Conservation (phyloP, 2,329 filamentous ascomycete species). For the Amauroascus niger region DNA sequence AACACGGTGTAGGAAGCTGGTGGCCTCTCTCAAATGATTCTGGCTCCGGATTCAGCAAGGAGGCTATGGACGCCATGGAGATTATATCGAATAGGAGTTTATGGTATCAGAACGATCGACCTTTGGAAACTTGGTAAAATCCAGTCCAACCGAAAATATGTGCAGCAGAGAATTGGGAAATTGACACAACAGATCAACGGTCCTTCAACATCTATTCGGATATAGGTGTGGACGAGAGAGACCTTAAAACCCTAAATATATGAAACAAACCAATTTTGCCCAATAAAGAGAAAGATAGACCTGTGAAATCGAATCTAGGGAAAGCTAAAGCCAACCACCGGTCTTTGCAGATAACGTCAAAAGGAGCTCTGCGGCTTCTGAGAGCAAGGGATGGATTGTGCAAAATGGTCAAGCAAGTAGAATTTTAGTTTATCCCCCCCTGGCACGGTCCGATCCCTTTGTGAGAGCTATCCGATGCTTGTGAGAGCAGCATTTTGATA, state of each 20-base stretch:
- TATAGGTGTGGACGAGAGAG: constrained; percentile 13
- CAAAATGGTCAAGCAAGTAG: not conserved
- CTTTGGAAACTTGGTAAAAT: not conserved
- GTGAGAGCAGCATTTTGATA: not conserved
- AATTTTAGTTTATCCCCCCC: not conserved
- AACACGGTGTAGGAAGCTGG: constrained; percentile 31
- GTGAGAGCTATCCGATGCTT: constrained; percentile 14
- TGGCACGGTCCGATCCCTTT: constrained; percentile 12
- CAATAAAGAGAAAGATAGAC: constrained; percentile 12
- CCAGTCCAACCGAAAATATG: constrained; percentile 3
- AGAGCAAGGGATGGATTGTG: constrained; percentile 5
- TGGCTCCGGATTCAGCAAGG: constrained; percentile 55
- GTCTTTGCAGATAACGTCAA: constrained; percentile 14
- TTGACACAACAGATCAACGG: not conserved
- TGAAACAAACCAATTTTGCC: constrained; percentile 16
- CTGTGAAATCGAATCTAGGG: constrained; percentile 11
- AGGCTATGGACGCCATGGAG: constrained; percentile 54
- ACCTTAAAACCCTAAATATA: constrained; percentile 10
- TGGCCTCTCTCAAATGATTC: constrained; percentile 28
- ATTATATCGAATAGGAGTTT: not conserved
- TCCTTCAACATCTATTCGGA: not conserved
- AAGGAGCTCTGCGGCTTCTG: constrained; percentile 16
- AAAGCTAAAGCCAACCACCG: constrained; percentile 16
- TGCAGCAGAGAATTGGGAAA: not conserved
- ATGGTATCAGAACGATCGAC: not conserved